A percentile compares a stretch with the other conserved stretches of the same genome.
Evolutionary conservation across 306 rosid genomes (phyloP).

Genomic region (Glycine tomentella): DNA sequence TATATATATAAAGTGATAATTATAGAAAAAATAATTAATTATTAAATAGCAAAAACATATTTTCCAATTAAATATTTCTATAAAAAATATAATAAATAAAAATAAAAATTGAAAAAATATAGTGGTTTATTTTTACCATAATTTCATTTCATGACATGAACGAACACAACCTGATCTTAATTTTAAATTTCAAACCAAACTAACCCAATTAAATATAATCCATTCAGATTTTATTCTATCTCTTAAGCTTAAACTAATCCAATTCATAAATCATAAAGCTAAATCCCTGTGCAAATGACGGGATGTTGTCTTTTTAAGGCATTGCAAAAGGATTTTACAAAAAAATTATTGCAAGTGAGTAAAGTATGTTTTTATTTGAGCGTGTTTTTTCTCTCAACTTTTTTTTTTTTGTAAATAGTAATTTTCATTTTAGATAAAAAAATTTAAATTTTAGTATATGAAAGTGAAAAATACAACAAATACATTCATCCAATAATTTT

Average conservation of each 20-base stretch:
- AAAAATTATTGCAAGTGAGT: background rate
- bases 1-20: background rate
- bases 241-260: too few relatives aligned
- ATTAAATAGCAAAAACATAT: background rate
- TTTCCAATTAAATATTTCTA: background rate
- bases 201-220: too few relatives aligned
- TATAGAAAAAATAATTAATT: background rate
- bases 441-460: too few relatives aligned
- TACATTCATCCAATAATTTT: too few relatives aligned
- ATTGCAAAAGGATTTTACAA: background rate
- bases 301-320: background rate
- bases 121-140: too few relatives aligned
- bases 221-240: too few relatives aligned
- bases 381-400: background rate
- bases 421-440: too few relatives aligned
- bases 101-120: background rate
- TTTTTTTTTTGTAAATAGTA: too few relatives aligned
- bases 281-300: background rate
- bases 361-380: background rate
- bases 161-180: too few relatives aligned
- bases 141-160: too few relatives aligned
- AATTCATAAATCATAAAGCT: background rate
- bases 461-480: too few relatives aligned
- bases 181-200: too few relatives aligned
- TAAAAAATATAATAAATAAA: background rate